Base-by-base conservation (phyloP, 768 basidiomycete genomes). In the Hypholoma sublateritium region DNA sequence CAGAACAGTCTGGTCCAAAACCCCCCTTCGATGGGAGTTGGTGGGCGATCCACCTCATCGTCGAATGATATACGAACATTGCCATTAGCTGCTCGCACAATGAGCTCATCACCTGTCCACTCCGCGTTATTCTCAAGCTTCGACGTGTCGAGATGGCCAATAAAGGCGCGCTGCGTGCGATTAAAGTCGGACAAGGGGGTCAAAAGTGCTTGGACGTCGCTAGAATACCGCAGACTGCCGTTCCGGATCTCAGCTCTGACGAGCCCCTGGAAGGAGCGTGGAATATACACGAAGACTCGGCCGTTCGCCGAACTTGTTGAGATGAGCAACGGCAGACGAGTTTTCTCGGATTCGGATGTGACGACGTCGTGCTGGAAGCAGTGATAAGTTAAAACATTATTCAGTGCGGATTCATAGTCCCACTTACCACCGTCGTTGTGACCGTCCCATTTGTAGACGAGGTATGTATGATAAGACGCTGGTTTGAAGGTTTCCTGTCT, bases 261-360 rank as follows among this genome's bases (percentile, higher is more conserved):
- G 0, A 67, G 66, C 1, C 78, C 78, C 21, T 65, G 63, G 65
- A 75, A 80, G 4, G 74, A 70, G n/a, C 77, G 76, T 4, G 78
- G 78, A 32, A 80, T 57, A 28, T 68, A 59, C 13, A 80, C 48
- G 22, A 53, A 58, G 13, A 78, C 58, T n/a, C 57, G 24, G 2
- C 76, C 76, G 52, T 77, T 66, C 24, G 49, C 43, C 12, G 71
- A 62, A 14, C 56, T 51, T 12, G 63, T 39, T 1, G 58, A 51
- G 8, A 74, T 41, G n/a, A 62, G 51, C 44, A 72, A 58, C 13
- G 72, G 67, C 1, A 63, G 54, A 5, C 69, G 60, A 13, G 61
- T 58, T 8, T 58, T 49, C 16, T 41, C 48, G 14, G 55, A 24
- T 1, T 39, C 21, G 16, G 65, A 44, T 1, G 53, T 46, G 8